Evolutionary conservation across 306 rosid genomes (phyloP).

Genomic region (Ochetophila trinervis): DNA sequence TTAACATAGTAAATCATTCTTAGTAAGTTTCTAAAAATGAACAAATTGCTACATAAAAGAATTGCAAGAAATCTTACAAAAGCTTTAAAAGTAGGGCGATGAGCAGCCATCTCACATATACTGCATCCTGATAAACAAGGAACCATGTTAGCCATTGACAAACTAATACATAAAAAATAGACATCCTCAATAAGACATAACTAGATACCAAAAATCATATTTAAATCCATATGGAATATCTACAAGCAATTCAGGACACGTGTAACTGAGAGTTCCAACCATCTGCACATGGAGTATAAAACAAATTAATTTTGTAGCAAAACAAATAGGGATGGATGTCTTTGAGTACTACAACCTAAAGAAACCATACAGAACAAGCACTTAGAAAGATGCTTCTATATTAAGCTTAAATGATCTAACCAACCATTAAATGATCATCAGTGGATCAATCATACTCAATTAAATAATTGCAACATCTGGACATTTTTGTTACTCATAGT

Average conservation of each 20-base stretch:
- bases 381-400: too few relatives aligned
- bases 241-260: constrained; percentile 99
- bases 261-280: constrained; percentile 98
- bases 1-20: background rate
- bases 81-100: constrained; percentile 98
- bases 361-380: too few relatives aligned
- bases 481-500: background rate
- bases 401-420: background rate
- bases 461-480: background rate
- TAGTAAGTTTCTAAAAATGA: background rate
- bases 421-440: background rate
- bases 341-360: background rate
- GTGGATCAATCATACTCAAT: background rate
- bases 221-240: constrained; percentile 99
- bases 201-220: constrained; percentile 98
- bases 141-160: constrained; percentile 32
- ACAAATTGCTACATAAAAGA: constrained; percentile 13
- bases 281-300: too few relatives aligned
- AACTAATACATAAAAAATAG: constrained; percentile 6
- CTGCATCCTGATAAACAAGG: constrained; percentile 72
- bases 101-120: constrained; percentile 97
- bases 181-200: constrained; percentile 37
- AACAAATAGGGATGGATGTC: background rate
- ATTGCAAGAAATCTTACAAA: constrained; percentile 61
- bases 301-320: too few relatives aligned